These are phyloP conservation scores for Fusarium algeriense DNA, from an alignment of 2,329 filamentous ascomycete species.

Conservation along the genomic window DNA sequence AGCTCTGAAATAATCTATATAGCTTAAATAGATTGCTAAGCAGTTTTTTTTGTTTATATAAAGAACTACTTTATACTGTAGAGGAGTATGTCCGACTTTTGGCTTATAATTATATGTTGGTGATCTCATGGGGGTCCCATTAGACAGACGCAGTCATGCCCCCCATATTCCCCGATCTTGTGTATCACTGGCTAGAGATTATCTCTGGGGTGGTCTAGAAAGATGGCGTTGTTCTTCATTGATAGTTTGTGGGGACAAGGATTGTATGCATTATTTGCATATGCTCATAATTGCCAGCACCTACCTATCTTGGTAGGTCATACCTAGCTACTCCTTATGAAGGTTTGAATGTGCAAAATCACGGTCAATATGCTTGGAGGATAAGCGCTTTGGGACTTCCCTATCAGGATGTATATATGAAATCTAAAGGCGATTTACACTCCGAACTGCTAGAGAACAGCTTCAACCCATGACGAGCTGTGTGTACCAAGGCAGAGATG, in stretches of 20 bases:
- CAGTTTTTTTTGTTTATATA: too few species aligned
- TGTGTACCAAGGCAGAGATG: background rate
- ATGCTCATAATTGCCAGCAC: background rate
- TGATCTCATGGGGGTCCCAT: too few species aligned
- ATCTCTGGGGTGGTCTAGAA: conserved; percentile 18
- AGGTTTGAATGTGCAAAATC: background rate
- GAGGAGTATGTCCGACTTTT: too few species aligned
- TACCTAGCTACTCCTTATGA: background rate
- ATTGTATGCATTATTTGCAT: conserved; percentile 7
- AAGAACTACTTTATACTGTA: too few species aligned
- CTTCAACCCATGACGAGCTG: background rate
- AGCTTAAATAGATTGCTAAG: too few species aligned
- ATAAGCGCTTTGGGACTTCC: background rate
- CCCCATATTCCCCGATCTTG: conserved; percentile 32
- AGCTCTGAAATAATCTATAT: too few species aligned
- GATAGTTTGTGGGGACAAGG: background rate
- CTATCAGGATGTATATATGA: background rate
- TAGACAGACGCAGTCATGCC: conserved; percentile 15
- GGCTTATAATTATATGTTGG: too few species aligned
- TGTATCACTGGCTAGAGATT: conserved; percentile 33
- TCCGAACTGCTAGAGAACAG: background rate
- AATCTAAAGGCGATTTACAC: background rate
- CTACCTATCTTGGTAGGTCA: background rate
- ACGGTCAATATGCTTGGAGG: background rate
- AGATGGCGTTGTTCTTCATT: conserved; percentile 19